Conservation (phyloP, 176 grass and related monocot genomes). For the Musa troglodytarum region DNA sequence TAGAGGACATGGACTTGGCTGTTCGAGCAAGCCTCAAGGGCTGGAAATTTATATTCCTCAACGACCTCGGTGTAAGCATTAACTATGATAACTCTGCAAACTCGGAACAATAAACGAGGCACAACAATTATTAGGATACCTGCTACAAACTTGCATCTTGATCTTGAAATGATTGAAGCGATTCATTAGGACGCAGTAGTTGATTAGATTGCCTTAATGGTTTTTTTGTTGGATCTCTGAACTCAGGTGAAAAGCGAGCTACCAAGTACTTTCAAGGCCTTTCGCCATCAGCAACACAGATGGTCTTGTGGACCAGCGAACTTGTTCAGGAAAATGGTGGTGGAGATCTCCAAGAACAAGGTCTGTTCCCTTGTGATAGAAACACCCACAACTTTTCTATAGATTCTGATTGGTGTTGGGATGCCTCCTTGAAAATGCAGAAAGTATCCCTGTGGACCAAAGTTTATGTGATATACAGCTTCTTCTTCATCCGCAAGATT, state of each 20-base stretch:
- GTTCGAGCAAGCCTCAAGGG: slow-evolving; percentile 8
- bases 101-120: no score
- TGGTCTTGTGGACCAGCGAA: slow-evolving; percentile 16
- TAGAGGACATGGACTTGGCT: slow-evolving; percentile 7
- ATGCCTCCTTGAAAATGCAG: neutral
- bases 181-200: neutral
- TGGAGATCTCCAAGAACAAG: slow-evolving; percentile 11
- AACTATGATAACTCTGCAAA: neutral
- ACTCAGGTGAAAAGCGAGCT: slow-evolving; percentile 9
- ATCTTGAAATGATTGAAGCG: no score
- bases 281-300: slow-evolving; percentile 13
- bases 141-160: no score
- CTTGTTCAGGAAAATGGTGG: slow-evolving; percentile 15
- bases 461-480: slow-evolving; percentile 11
- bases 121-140: no score
- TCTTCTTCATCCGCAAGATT: slow-evolving; percentile 14
- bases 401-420: no score
- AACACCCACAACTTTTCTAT: no score
- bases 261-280: slow-evolving; percentile 17
- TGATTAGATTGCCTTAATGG: neutral
- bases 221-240: neutral
- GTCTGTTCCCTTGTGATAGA: neutral
- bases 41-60: slow-evolving; percentile 16
- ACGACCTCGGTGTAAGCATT: neutral
- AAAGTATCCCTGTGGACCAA: slow-evolving; percentile 13